These are phyloP conservation scores for Coniferiporia weirii DNA, from an alignment of 1,284 basidiomycete species.

Conservation along the genomic window DNA sequence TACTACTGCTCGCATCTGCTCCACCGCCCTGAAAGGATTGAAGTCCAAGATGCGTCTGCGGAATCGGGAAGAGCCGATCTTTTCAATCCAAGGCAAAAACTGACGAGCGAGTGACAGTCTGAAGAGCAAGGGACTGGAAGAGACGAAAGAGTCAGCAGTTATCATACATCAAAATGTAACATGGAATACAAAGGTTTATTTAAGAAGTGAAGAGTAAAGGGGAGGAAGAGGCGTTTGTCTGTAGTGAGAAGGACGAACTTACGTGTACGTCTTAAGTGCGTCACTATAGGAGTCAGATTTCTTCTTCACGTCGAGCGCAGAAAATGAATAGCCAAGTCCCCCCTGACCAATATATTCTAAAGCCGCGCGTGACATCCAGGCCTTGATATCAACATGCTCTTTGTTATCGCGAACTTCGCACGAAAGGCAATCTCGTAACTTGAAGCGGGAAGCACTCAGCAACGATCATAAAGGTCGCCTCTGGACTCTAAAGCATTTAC, in stretches of 20 bases:
- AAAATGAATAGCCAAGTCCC: slow-evolving; percentile 38
- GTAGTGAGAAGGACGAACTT: neutral
- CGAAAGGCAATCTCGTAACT: slow-evolving; percentile 22
- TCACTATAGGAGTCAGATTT: neutral
- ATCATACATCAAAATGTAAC: neutral
- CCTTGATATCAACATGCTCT: slow-evolving; percentile 32
- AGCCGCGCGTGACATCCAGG: slow-evolving; percentile 35
- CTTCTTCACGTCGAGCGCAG: slow-evolving; percentile 24
- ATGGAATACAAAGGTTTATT: neutral
- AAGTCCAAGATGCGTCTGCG: slow-evolving; percentile 5
- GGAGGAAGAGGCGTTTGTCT: neutral
- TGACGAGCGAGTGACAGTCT: slow-evolving; percentile 1
- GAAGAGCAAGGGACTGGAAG: slow-evolving; percentile 1
- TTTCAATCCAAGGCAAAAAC: slow-evolving; percentile 10
- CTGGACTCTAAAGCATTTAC: slow-evolving; percentile 22
- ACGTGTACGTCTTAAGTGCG: neutral
- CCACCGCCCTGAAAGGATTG: slow-evolving; percentile 30
- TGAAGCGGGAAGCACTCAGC: neutral
- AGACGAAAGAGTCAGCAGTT: neutral
- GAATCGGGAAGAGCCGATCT: slow-evolving; percentile 12
- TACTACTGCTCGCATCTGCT: slow-evolving; percentile 16
- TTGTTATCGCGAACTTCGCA: slow-evolving; percentile 14
- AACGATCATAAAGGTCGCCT: slow-evolving; percentile 3
- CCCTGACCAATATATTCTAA: slow-evolving; percentile 31
- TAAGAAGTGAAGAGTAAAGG: neutral